phyloP scores from a whole-genome alignment of 176 grass and related monocot genomes.

The Tuctoria greenei region DNA sequence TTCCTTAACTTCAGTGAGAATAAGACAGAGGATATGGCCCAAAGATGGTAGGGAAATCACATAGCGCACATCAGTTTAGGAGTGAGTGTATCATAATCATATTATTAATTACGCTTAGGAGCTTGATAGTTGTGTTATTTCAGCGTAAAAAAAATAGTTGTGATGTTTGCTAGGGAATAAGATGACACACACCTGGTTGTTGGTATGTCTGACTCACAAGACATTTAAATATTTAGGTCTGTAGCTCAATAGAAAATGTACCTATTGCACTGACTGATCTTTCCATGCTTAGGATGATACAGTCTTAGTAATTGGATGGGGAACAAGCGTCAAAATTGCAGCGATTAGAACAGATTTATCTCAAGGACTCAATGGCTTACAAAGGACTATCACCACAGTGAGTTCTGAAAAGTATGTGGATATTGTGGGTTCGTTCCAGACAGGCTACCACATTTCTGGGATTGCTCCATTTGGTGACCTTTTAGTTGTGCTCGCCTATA shows the following conservation, averaged over 20 bases:
- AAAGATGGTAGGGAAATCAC: neutral
- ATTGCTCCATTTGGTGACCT: conserved; percentile 94
- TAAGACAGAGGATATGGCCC: conserved; percentile 6
- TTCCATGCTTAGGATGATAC: conserved; percentile 71
- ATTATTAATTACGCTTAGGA: conserved; percentile 1
- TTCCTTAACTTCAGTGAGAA: neutral
- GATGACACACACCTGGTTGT: neutral
- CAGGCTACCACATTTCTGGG: conserved; percentile 89
- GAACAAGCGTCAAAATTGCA: conserved; percentile 87
- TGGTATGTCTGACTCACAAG: neutral
- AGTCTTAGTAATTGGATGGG: conserved; percentile 95
- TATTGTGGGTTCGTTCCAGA: conserved; percentile 97
- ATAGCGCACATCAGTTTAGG: neutral
- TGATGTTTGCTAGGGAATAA: conserved; percentile 3
- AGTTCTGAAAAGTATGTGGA: conserved; percentile 88
- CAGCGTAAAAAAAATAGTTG: neutral
- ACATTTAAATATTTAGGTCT: neutral
- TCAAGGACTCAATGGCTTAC: conserved; percentile 74
- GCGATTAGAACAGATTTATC: conserved; percentile 70
- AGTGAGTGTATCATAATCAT: conserved; percentile 9
- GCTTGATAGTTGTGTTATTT: neutral
- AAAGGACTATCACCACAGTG: conserved; percentile 55
- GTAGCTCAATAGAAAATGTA: conserved; percentile 10
- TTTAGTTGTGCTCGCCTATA: conserved; percentile 89
- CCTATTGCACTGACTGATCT: conserved; percentile 29